phyloP scores from a whole-genome alignment of 495 filamentous ascomycete species.

The Aspergillus baeticus region DNA sequence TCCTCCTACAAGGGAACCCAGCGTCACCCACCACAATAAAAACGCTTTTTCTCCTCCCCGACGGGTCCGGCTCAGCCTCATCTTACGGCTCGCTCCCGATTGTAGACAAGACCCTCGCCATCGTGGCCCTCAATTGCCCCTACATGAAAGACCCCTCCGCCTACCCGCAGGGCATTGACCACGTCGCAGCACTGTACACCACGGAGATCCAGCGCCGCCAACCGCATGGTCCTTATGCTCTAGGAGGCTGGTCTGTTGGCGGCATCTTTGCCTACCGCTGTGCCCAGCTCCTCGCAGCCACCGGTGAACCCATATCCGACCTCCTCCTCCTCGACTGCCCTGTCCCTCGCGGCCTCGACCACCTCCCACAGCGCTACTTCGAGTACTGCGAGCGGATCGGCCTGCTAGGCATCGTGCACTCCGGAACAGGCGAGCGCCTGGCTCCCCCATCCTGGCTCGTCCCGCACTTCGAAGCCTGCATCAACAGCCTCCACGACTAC shows the following conservation, averaged over 20 bases:
- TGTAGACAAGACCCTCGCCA: conserved; percentile 52
- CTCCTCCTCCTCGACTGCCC: conserved; percentile 84
- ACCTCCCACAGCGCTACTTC: conserved; percentile 73
- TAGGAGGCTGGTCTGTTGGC: conserved; percentile 81
- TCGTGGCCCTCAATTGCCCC: conserved; percentile 64
- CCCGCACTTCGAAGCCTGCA: conserved; percentile 77
- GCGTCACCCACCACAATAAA: conserved; percentile 22
- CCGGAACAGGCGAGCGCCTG: conserved; percentile 26
- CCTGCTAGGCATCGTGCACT: conserved; percentile 68
- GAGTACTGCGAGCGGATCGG: conserved; percentile 77
- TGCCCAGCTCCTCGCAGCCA: conserved; percentile 64
- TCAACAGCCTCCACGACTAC: conserved; percentile 73
- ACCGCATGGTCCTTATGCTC: conserved; percentile 67
- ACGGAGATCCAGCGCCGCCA: conserved; percentile 69
- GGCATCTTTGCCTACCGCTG: conserved; percentile 88
- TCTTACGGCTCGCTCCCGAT: conserved; percentile 61
- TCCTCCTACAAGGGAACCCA: conserved; percentile 37
- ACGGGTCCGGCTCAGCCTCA: conserved; percentile 33
- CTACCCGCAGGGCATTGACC: conserved; percentile 53
- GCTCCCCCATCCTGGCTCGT: conserved; percentile 74
- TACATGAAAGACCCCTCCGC: conserved; percentile 63
- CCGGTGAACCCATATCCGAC: conserved; percentile 66
- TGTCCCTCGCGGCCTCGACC: conserved; percentile 72
- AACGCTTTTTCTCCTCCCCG: conserved; percentile 37
- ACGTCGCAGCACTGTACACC: conserved; percentile 55